phyloP scores from a whole-genome alignment of 495 filamentous ascomycete genomes.

The Haplographium delicatum region DNA sequence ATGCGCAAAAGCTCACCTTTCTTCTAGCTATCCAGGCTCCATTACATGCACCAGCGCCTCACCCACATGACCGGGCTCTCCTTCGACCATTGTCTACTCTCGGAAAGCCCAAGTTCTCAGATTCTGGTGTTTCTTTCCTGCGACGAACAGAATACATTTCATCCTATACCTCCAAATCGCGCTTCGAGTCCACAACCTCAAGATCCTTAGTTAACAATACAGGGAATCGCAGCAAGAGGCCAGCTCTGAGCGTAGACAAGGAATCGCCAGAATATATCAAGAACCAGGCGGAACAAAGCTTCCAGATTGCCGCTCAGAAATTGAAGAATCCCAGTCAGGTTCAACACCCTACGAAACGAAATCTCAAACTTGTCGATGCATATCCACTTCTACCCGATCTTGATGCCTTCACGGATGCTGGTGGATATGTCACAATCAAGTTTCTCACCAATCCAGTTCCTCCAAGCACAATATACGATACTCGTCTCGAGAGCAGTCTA shows the following conservation, averaged over 20 bases:
- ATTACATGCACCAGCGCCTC: constrained; percentile 59
- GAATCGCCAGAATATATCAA: constrained; percentile 78
- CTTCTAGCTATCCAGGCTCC: constrained; percentile 72
- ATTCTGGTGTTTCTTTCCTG: constrained; percentile 81
- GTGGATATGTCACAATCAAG: constrained; percentile 82
- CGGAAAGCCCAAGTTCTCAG: constrained; percentile 63
- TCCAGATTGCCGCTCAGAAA: constrained; percentile 66
- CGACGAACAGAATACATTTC: constrained; percentile 96
- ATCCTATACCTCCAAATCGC: constrained; percentile 26
- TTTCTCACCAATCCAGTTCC: constrained; percentile 77
- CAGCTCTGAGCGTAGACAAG: constrained; percentile 36
- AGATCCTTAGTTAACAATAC: constrained; percentile 19
- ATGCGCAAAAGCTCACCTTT: constrained; percentile 21
- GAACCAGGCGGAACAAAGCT: constrained; percentile 76
- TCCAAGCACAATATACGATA: constrained; percentile 58
- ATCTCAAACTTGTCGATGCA: constrained; percentile 69
- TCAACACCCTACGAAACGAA: constrained; percentile 77
- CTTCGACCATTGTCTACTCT: constrained; percentile 74
- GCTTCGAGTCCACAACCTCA: constrained; percentile 25
- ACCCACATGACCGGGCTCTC: constrained; percentile 76
- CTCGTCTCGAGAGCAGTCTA: constrained; percentile 73
- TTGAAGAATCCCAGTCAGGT: constrained; percentile 67
- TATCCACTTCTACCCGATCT: constrained; percentile 84
- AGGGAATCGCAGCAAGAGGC: constrained; percentile 11
- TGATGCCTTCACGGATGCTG: constrained; percentile 81